Percentiles rank a stretch among this genome's conserved stretches.
These are phyloP conservation scores for Fistulinella prunicolor DNA, from an alignment of 768 basidiomycete species.

Conservation along the genomic window DNA sequence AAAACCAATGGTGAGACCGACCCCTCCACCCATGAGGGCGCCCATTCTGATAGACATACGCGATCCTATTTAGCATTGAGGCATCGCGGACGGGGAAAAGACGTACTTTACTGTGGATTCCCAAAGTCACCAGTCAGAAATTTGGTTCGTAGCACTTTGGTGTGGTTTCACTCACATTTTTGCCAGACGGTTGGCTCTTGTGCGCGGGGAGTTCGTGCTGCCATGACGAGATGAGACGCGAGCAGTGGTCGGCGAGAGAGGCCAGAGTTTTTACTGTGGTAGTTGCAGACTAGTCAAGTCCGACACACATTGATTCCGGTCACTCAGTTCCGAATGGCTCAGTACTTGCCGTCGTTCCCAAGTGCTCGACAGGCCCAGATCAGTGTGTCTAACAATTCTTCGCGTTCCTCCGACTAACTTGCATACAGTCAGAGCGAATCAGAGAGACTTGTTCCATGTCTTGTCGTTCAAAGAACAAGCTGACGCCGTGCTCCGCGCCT, in stretches of 20 bases:
- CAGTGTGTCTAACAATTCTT: conserved; percentile 47
- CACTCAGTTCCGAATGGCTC: conserved; percentile 10
- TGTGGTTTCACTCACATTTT: conserved; percentile 52
- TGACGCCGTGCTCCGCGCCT: conserved; percentile 70
- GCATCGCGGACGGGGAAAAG: conserved; percentile 1
- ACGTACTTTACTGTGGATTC: conserved; percentile 56
- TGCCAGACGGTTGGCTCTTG: conserved; percentile 70
- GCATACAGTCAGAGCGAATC: conserved; percentile 73
- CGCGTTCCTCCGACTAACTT: conserved; percentile 6
- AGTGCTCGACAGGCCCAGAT: conserved; percentile 83
- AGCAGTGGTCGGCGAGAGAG: background rate
- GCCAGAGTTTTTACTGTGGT: background rate
- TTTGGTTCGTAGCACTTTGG: no score
- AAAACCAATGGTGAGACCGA: conserved; percentile 96
- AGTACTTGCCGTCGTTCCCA: conserved; percentile 54
- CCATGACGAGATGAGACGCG: conserved; percentile 17
- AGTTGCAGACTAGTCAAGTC: background rate
- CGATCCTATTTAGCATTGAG: conserved; percentile 4
- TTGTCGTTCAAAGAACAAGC: conserved; percentile 71
- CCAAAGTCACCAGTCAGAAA: conserved; percentile 12
- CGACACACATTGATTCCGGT: conserved; percentile 3
- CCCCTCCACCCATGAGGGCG: conserved; percentile 88
- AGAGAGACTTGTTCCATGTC: conserved; percentile 78
- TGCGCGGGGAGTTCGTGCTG: conserved; percentile 34
- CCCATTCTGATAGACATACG: conserved; percentile 65